Evolutionary conservation across 2,329 filamentous ascomycete genomes (phyloP).

Genomic region (Trichoderma sp.): DNA sequence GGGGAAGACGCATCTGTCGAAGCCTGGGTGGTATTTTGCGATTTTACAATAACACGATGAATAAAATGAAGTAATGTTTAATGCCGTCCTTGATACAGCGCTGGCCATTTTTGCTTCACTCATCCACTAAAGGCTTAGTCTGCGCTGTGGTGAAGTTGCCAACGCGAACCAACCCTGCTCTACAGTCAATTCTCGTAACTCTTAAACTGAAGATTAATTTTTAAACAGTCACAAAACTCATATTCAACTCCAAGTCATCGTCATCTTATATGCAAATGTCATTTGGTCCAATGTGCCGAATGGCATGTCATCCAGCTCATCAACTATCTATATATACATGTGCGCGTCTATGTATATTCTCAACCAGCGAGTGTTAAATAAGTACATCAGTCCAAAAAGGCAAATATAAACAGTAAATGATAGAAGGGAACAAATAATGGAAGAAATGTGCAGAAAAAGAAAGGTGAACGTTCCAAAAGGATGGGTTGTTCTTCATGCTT

Average conservation of each 20-base stretch:
- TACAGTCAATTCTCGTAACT: not conserved
- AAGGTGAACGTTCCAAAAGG: not conserved
- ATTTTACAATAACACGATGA: constrained; percentile 33
- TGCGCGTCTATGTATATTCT: not conserved
- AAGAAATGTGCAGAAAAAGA: not conserved
- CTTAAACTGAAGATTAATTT: not conserved
- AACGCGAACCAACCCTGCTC: not conserved
- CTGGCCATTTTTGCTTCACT: not conserved
- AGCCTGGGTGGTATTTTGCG: constrained; percentile 48
- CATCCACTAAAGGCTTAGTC: no score
- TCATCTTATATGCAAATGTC: not conserved
- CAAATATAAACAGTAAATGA: not conserved
- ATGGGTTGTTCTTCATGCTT: not conserved
- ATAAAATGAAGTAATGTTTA: constrained; percentile 8
- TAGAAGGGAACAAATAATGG: not conserved
- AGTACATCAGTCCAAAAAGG: not conserved
- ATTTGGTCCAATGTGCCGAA: not conserved
- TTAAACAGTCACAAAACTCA: not conserved
- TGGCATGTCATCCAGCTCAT: not conserved
- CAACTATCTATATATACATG: not conserved
- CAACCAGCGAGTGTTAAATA: not conserved
- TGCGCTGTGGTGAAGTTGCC: no score
- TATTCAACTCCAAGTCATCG: not conserved
- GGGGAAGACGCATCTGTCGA: constrained; percentile 35
- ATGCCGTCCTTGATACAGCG: not conserved